Conservation (phyloP, 2,329 filamentous ascomycete species). For the Penicillium sp. region DNA sequence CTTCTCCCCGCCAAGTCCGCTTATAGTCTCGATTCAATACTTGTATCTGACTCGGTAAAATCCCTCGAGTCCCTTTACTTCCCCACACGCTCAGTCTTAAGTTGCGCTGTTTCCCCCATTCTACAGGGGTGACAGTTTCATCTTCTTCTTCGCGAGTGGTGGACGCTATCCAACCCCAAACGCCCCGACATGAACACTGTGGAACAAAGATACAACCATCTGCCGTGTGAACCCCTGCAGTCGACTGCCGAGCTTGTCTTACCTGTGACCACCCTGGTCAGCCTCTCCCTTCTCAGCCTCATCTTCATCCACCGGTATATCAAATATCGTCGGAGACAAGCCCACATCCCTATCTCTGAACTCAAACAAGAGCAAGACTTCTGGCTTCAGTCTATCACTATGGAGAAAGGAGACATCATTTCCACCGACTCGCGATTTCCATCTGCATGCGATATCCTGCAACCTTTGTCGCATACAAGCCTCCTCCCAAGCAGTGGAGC, state of each 20-base stretch:
- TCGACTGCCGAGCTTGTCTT: not conserved
- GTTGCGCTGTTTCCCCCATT: slow-evolving; percentile 2
- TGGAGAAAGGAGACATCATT: slow-evolving; percentile 12
- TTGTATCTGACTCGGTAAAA: not conserved
- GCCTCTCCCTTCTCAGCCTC: slow-evolving; percentile 1
- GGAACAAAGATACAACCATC: not conserved
- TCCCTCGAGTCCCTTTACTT: not conserved
- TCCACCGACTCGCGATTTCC: not conserved
- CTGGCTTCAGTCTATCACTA: slow-evolving; percentile 7
- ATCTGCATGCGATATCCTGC: slow-evolving; percentile 21
- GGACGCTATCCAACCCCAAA: slow-evolving; percentile 1
- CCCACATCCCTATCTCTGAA: not conserved
- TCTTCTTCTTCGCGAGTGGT: not conserved
- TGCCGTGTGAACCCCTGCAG: not conserved
- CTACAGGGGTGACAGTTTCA: slow-evolving; percentile 1
- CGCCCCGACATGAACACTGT: not conserved
- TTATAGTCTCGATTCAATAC: not conserved
- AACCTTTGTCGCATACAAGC: slow-evolving; percentile 17
- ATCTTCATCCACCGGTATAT: not conserved
- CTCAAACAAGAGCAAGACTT: not conserved
- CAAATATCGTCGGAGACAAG: not conserved
- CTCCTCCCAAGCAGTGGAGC: slow-evolving; percentile 21
- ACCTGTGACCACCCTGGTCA: not conserved
- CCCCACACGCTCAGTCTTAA: slow-evolving; percentile 2
- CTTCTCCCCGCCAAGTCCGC: slow-evolving; percentile 1